Evolutionary conservation across 2,329 filamentous ascomycete species (phyloP), one percentile per base, ranked within the genome.

Genomic region (Fusarium armeniacum): DNA sequence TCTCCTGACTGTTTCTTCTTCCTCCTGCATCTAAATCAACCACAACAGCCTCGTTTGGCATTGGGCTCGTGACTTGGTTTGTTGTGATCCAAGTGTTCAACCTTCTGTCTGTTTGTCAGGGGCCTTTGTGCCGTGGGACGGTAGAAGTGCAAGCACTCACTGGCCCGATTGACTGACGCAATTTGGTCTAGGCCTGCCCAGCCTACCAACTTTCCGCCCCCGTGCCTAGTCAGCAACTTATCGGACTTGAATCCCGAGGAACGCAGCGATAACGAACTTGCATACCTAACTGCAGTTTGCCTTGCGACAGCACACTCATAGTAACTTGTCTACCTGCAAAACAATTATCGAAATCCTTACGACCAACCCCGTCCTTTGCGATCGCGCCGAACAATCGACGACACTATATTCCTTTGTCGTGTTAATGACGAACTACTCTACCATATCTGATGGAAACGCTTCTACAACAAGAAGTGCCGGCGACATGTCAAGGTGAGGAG

Each of bases 401-500:
- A 43, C 36, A 44, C 36, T 51, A 51, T 36, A 51, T 41, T 50
- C 45, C 36, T 53, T 50, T 41, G 38, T 58, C 46, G 66, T 70
- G 80, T 79, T 79, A 81, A 88, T 88, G 86, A 83, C 84, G 76
- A 84, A 83, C 71, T 87, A 88, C 76, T 83, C 82, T 56, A 84
- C 83, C 58, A 84, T 88, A 65, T 76, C 83, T 77, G 79, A 85
- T 83, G 83, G 80, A 76, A 82, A 77, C 75, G 75, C 78, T 78
- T 77, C 79, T 77, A 79, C 80, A 68, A 75, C 78, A 67, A 75
- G 74, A 59, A 78, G 75, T 71, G 75, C 79, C 71, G 81, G 77
- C 80, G 82, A 81, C 64, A 87, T 87, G 85, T 79, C 83, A 67
- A 83, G 83, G 84, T 86, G 56, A 58, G 65, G 58, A 62, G 62